A percentile compares a stretch with the other conserved stretches of the same genome.
Conservation (phyloP, 768 basidiomycete species). For the Lentinula guzmanii region DNA sequence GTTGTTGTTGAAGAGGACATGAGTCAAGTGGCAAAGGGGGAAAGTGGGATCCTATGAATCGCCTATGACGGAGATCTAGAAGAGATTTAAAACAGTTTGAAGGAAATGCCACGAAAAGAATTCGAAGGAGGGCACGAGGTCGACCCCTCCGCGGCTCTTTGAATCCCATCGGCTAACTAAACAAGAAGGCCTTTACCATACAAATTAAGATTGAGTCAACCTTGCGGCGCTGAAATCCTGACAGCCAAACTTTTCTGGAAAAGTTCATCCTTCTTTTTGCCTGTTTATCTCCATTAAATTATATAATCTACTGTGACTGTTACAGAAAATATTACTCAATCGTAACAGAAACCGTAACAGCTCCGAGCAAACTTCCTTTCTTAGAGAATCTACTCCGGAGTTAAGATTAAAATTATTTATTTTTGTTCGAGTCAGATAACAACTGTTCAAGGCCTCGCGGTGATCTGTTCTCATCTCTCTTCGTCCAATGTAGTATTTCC, state of each 20-base stretch:
- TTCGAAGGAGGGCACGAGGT: constrained; percentile 67
- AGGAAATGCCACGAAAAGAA: constrained; percentile 37
- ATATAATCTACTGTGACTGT: constrained; percentile 7
- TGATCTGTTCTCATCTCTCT: constrained; percentile 19
- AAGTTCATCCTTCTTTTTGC: constrained; percentile 12
- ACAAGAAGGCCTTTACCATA: constrained; percentile 8
- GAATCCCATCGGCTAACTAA: background rate
- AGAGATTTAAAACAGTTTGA: constrained; percentile 33
- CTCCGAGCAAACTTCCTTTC: background rate
- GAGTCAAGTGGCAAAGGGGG: constrained; percentile 17
- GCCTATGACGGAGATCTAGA: constrained; percentile 36
- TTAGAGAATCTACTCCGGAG: background rate
- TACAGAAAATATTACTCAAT: too few relatives aligned
- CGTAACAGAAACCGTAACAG: too few relatives aligned
- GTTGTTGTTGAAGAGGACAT: constrained; percentile 25
- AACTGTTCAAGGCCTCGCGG: constrained; percentile 20
- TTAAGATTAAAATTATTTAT: background rate
- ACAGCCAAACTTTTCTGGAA: constrained; percentile 29
- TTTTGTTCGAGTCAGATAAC: background rate
- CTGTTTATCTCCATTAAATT: constrained; percentile 31
- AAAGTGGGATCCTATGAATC: constrained; percentile 12
- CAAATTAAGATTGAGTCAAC: constrained; percentile 46
- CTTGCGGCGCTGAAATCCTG: constrained; percentile 31
- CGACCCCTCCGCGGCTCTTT: constrained; percentile 47
- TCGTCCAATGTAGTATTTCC: constrained; percentile 23